phyloP scores from a whole-genome alignment of 306 rosid genomes.

The Begonia masoniana region DNA sequence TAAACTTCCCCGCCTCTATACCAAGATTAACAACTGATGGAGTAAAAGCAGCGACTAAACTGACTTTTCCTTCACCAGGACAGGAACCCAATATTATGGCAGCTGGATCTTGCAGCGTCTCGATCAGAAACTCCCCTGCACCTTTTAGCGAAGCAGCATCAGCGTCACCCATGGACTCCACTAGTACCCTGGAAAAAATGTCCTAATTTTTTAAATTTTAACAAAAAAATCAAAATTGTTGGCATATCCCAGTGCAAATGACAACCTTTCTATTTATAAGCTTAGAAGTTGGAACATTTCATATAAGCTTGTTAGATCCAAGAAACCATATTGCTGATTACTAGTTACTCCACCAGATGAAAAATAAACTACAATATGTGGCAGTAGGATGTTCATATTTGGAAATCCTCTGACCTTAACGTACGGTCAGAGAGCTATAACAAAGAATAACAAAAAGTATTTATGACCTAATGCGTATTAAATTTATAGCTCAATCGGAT shows the following conservation, averaged over 20 bases:
- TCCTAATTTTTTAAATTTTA: neutral
- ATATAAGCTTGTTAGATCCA: too few relatives aligned
- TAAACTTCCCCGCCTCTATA: constrained; percentile 85
- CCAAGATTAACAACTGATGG: constrained; percentile 62
- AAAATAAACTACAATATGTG: too few relatives aligned
- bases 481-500: too few relatives aligned
- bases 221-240: too few relatives aligned
- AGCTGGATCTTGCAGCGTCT: constrained; percentile 67
- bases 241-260: constrained; percentile 8
- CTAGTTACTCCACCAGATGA: too few relatives aligned
- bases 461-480: too few relatives aligned
- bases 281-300: too few relatives aligned
- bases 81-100: constrained; percentile 81
- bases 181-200: constrained; percentile 45
- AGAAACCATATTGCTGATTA: too few relatives aligned
- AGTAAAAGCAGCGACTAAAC: constrained; percentile 89
- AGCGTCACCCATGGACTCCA: constrained; percentile 67
- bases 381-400: too few relatives aligned
- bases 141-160: constrained; percentile 81
- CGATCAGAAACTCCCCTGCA: constrained; percentile 73
- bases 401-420: too few relatives aligned
- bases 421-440: too few relatives aligned
- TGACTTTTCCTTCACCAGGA: constrained; percentile 83
- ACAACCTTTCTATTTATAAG: neutral
- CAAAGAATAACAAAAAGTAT: too few relatives aligned